These are phyloP conservation scores for Polyporus tsugae DNA, from an alignment of 1,284 basidiomycete genomes.

Conservation along the genomic window DNA sequence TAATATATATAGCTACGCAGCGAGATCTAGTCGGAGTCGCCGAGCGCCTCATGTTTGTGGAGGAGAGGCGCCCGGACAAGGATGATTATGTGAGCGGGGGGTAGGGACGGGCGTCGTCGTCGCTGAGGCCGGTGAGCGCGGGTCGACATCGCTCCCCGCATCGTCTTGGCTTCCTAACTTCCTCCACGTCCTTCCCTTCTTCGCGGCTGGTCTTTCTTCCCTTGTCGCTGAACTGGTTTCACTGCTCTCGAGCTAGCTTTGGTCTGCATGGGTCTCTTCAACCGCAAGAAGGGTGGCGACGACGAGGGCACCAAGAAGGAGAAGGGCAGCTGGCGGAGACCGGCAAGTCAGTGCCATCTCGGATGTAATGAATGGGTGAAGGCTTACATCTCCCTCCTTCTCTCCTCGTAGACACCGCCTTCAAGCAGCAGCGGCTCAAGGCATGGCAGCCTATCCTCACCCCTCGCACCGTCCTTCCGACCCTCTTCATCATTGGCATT, in stretches of 20 bases:
- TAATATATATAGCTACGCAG: background rate
- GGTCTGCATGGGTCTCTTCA: constrained; percentile 48
- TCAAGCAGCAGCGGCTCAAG: constrained; percentile 99
- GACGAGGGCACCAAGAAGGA: constrained; percentile 67
- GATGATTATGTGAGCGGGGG: background rate
- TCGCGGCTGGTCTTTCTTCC: constrained; percentile 17
- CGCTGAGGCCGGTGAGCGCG: background rate
- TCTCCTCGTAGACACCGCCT: constrained; percentile 82
- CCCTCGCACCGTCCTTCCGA: constrained; percentile 96
- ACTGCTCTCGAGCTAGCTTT: background rate
- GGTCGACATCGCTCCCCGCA: constrained; percentile 14
- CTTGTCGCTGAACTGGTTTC: constrained; percentile 25
- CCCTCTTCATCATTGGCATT: constrained; percentile 93
- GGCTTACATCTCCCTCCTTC: constrained; percentile 16
- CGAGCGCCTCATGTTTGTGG: no score
- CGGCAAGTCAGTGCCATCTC: constrained; percentile 76
- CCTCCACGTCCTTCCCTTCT: constrained; percentile 10
- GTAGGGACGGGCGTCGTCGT: background rate
- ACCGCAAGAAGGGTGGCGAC: constrained; percentile 43
- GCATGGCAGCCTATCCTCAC: constrained; percentile 99
- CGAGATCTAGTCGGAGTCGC: no score
- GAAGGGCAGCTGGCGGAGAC: constrained; percentile 87
- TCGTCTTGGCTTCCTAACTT: constrained; percentile 11
- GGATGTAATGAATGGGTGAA: constrained; percentile 9
- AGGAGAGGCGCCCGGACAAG: background rate